Evolutionary conservation across 2,329 filamentous ascomycete genomes (phyloP), one percentile per base, ranked within the genome.

Genomic region (Epichloe sibirici): DNA sequence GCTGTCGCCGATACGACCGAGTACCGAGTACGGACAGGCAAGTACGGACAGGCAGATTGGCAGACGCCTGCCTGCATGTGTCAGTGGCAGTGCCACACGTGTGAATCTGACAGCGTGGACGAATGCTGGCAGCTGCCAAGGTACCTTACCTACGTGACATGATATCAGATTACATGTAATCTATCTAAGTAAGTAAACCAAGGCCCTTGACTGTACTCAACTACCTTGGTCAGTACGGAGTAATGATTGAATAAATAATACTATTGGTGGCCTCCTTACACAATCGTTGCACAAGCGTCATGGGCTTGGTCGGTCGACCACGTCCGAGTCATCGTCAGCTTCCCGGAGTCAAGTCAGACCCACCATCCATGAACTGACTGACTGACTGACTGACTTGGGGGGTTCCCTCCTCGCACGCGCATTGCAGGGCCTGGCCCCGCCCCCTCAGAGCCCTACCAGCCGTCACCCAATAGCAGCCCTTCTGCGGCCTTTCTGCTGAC

Each of bases 401-500:
- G 2, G 17, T 2, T 5, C 2, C 40, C 40, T 43, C 44, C 13
- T 45, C 39, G 48, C 40, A 45, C 31, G 45, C 34, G 42, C 42
- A 43, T 28, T 35, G 21, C 31, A 47, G 38, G 45, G 45, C 35
- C 28, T 52, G 49, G 35, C 17, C 13, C 45, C 49, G 51, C 45
- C 31, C 1, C 6, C 13, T 28, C 44, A 23, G 21, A 45, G 34
- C 25, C 40, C 34, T 21, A 8, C 9, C n/a, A 25, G 23, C 17
- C 34, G 21, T 38, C 43, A 31, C 44, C 45, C 49, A 51, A 51
- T 51, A 9, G 39, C 31, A 47, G 45, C 35, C 45, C 23, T 43
- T 43, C n/a, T 8, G 25, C 43, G 45, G 52, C 51, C 56, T 45
- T 46, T 51, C 45, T 53, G 57, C 54, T 59, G 54, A 59, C 57